A percentile compares a stretch with the other conserved stretches of the same genome.
These are phyloP conservation scores for Capronia coronata DNA, from an alignment of 2,329 filamentous ascomycete species.

Conservation along the genomic window DNA sequence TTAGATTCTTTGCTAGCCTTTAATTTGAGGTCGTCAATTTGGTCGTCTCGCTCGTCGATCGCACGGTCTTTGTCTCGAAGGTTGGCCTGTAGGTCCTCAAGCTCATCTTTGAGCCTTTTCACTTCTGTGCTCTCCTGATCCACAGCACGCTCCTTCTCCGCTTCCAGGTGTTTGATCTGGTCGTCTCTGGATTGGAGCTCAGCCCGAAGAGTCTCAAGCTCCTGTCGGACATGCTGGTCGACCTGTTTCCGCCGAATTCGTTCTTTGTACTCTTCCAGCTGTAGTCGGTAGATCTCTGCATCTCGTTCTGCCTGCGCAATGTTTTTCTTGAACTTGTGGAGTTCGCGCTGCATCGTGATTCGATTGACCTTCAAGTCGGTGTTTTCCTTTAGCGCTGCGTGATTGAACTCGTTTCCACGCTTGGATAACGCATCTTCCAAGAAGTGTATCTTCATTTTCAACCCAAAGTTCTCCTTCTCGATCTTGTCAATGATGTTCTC, in stretches of 20 bases:
- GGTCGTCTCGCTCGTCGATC: constrained; percentile 68
- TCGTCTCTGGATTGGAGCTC: constrained; percentile 46
- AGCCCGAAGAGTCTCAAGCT: constrained; percentile 48
- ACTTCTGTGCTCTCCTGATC: constrained; percentile 52
- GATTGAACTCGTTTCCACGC: constrained; percentile 80
- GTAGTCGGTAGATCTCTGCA: constrained; percentile 72
- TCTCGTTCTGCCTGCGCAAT: constrained; percentile 77
- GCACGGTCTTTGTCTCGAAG: constrained; percentile 67
- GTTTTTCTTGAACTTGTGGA: constrained; percentile 79
- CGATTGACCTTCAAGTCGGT: constrained; percentile 92
- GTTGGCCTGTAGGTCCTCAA: constrained; percentile 69
- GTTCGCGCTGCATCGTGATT: constrained; percentile 79
- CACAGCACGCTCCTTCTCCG: constrained; percentile 53
- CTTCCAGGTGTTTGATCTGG: constrained; percentile 51
- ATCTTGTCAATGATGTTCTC: constrained; percentile 90
- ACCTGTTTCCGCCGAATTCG: constrained; percentile 69
- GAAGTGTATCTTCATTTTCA: constrained; percentile 96
- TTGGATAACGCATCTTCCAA: constrained; percentile 85
- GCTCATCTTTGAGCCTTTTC: constrained; percentile 63
- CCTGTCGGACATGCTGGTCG: constrained; percentile 62
- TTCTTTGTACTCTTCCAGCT: constrained; percentile 76
- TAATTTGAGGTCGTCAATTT: constrained; percentile 60
- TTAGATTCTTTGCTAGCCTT: constrained; percentile 40
- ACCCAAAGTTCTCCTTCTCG: constrained; percentile 95
- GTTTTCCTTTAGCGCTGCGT: constrained; percentile 85